Conservation (phyloP, 345 rosid species). For the Bretschneidera sinensis region DNA sequence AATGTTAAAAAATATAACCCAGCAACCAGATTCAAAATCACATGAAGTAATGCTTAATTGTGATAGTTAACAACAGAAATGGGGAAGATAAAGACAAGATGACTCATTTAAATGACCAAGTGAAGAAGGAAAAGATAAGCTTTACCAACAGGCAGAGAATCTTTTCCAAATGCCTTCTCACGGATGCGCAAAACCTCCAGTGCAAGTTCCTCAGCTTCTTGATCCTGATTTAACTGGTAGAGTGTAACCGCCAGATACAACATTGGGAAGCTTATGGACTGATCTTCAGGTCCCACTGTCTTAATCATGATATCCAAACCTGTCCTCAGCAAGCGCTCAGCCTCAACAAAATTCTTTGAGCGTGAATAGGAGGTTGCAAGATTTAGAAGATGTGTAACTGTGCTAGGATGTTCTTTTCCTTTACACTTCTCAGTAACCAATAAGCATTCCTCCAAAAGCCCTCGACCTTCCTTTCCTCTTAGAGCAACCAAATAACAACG, state of each 20-base stretch:
- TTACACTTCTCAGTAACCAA: constrained; percentile 52
- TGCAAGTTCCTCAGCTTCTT: constrained; percentile 70
- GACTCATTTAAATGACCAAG: no score
- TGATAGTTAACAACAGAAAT: no score
- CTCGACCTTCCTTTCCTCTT: constrained; percentile 83
- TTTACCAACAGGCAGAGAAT: constrained; percentile 84
- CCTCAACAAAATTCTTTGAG: constrained; percentile 62
- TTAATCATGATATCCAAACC: constrained; percentile 53
- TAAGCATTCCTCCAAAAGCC: constrained; percentile 79
- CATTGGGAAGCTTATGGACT: constrained; percentile 72
- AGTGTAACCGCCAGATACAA: constrained; percentile 71
- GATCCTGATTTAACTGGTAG: constrained; percentile 55
- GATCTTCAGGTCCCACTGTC: constrained; percentile 54
- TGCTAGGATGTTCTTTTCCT: constrained; percentile 69
- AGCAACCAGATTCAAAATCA: no score
- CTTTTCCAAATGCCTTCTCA: constrained; percentile 69
- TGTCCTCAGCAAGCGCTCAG: constrained; percentile 72
- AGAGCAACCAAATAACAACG: constrained; percentile 9
- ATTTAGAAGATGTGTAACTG: constrained; percentile 64
- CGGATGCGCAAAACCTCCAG: constrained; percentile 56
- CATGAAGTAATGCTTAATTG: neutral
- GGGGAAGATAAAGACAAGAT: no score
- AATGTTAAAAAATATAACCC: no score
- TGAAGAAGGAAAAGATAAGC: constrained; percentile 11
- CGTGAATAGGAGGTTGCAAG: constrained; percentile 74